Conservation (phyloP, 2,329 filamentous ascomycete genomes). For the Botrytis cinerea region DNA sequence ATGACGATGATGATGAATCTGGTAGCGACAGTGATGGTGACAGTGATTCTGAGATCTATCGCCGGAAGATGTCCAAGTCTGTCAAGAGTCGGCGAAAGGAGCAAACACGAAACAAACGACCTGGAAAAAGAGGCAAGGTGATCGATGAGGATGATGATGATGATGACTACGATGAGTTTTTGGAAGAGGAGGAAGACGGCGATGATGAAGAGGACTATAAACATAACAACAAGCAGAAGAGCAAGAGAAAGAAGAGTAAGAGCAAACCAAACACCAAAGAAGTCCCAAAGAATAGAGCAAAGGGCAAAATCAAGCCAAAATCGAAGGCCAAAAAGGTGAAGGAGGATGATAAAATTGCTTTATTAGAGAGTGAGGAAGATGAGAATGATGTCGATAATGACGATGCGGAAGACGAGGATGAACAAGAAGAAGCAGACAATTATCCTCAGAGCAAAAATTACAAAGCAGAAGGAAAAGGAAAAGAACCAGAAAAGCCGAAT, state of each 20-base stretch:
- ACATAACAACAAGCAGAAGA: not conserved
- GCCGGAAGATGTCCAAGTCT: not conserved
- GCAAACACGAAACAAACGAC: not conserved
- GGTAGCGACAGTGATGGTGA: not conserved
- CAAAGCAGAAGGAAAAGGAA: not conserved
- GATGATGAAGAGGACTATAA: not conserved
- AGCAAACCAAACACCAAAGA: not conserved
- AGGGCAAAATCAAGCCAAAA: not conserved
- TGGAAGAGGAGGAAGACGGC: not conserved
- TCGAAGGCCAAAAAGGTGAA: not conserved
- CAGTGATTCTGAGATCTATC: not conserved
- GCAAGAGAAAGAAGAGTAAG: not conserved
- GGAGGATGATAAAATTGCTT: conserved; percentile 15
- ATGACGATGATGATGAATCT: not conserved
- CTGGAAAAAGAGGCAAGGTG: not conserved
- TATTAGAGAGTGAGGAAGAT: conserved; percentile 3
- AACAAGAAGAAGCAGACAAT: not conserved
- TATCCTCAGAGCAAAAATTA: not conserved
- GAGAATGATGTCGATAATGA: not conserved
- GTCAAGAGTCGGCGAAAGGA: not conserved
- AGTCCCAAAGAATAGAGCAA: not conserved
- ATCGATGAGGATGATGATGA: not conserved
- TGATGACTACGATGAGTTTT: not conserved
- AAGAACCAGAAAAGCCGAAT: not conserved
- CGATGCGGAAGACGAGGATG: not conserved